Evolutionary conservation across 164 flowering plant genomes (phyloP), one percentile per base, ranked within the genome.

Genomic region (Buxus sempervirens): DNA sequence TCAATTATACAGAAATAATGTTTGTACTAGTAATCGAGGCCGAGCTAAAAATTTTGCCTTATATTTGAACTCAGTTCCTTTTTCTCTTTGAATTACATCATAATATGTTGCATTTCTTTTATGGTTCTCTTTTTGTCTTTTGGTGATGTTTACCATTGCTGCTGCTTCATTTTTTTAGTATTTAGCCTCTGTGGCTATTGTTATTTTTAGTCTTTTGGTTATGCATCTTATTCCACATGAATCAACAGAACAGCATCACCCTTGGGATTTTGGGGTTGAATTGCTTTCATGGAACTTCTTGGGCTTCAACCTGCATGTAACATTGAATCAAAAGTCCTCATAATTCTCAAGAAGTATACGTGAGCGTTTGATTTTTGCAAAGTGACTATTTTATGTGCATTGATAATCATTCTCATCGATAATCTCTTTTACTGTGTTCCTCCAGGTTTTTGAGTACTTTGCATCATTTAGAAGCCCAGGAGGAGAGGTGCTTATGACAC

Each of bases 401-500:
- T 49, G 25, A 36, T 54, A 25, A 45, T 54, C 13, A 32, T 32
- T n/a, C 5, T 32, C 14, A 48, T 22, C 32, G 41, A 36, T 60
- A 38, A 45, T 60, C 18, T 21, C 20, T 25, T 57, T n/a, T 9
- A 9, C 12, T n/a, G 5, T 56, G 57, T 76, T 64, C 22, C 45
- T 78, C 60, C 63, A 95, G 99, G 95, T 96, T 59, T 96, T 93
- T 72, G 97, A 88, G 77, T 96, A 96, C 83, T 96, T 96, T 59
- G 97, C 98, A 64, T 87, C 98, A 5, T 32, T 63, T 53, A 55
- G 73, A 72, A 60, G 70, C 22, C 80, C 86, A 9, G 73, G 78
- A 19, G 98, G 98, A 63, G 96, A 96, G 68, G 36, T 82, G 9
- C 85, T 84, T 48, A 96, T 96, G 99, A 89, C 77, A 68, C 90